A percentile compares a stretch with the other conserved stretches of the same genome.
These are phyloP conservation scores for Forsythia viridissima DNA, from an alignment of 257 asterid genomes.

Conservation along the genomic window DNA sequence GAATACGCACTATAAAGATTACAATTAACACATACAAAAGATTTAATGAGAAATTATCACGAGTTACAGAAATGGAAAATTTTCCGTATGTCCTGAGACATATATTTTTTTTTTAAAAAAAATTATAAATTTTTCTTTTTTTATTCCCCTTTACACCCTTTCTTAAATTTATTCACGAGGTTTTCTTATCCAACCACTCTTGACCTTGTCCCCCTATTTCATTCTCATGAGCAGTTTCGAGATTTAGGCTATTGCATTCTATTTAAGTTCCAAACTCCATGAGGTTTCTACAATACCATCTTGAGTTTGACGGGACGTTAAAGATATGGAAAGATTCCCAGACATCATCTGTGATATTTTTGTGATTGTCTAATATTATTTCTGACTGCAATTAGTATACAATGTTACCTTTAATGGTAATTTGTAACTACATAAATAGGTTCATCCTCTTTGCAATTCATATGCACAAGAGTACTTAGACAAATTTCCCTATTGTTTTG, in stretches of 20 bases:
- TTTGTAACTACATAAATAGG: background rate
- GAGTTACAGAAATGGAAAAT: too few relatives aligned
- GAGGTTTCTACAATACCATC: too few relatives aligned
- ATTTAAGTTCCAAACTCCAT: too few relatives aligned
- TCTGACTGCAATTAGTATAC: background rate
- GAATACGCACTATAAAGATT: background rate
- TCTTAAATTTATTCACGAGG: background rate
- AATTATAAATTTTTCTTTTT: too few relatives aligned
- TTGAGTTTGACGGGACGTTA: background rate
- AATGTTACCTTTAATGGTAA: background rate
- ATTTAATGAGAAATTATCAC: too few relatives aligned
- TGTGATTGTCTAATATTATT: background rate
- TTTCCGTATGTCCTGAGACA: too few relatives aligned
- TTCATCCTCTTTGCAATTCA: background rate
- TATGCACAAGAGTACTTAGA: background rate
- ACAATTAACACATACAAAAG: background rate
- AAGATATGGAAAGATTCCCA: background rate
- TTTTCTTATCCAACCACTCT: background rate
- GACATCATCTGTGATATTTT: background rate
- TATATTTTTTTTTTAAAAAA: too few relatives aligned
- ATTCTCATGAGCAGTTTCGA: too few relatives aligned
- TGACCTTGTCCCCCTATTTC: background rate
- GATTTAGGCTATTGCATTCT: too few relatives aligned
- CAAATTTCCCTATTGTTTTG: background rate
- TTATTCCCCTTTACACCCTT: background rate